phyloP scores from a whole-genome alignment of 441 rosid species.

The Adansonia rubrostipa region DNA sequence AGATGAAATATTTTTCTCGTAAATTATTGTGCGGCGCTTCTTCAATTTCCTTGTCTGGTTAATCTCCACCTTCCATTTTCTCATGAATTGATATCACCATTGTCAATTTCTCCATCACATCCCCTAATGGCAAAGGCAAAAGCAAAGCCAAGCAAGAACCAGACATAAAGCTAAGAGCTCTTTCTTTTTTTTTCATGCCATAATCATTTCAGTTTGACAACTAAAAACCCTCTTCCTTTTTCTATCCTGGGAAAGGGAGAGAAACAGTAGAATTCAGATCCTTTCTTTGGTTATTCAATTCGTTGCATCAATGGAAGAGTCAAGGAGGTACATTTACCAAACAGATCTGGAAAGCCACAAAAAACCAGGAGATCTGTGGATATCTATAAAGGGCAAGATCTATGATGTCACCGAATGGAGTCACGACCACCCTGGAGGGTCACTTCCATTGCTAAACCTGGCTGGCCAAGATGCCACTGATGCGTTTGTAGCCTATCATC shows the following conservation, averaged over 20 bases:
- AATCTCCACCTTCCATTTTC: no score
- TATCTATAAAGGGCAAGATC: constrained; percentile 69
- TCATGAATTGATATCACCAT: neutral
- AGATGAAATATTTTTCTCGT: no score
- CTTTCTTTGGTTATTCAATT: neutral
- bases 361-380: constrained; percentile 62
- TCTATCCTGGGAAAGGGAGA: neutral
- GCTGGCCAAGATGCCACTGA: constrained; percentile 73
- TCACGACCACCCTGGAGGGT: constrained; percentile 64
- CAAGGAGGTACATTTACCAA: constrained; percentile 42
- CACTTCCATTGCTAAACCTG: constrained; percentile 48
- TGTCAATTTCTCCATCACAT: neutral
- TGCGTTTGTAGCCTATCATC: constrained; percentile 70
- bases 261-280: neutral
- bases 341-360: constrained; percentile 54
- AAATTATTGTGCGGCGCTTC: neutral
- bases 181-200: neutral
- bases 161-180: no score
- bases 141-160: no score
- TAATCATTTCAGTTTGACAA: neutral
- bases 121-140: no score
- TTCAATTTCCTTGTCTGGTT: neutral
- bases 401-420: constrained; percentile 64
- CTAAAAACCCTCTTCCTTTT: neutral
- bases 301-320: constrained; percentile 43